Evolutionary conservation across 345 rosid genomes (phyloP), one percentile per base, ranked within the genome.

Genomic region (Acer saccharum): DNA sequence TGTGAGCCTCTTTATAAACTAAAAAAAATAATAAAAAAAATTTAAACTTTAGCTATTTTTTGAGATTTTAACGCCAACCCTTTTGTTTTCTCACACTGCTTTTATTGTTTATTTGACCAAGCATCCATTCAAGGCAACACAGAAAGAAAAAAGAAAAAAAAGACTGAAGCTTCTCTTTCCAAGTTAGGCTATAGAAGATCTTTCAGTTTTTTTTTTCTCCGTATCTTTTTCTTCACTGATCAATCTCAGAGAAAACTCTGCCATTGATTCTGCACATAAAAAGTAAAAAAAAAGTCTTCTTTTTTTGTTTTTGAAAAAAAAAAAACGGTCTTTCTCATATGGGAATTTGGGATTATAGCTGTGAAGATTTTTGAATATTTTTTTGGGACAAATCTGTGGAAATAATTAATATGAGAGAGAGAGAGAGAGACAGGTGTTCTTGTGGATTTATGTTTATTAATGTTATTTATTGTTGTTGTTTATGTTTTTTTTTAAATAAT

Each of bases 351-450:
- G 46, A 65, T 74, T 71, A 12, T 73, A 74, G 58, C 73, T 14
- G 7, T 58, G n/a, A 71, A 80, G 77, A 76, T 62, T 84, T 60
- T 82, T 69, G 83, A 87, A 81, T 72, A 81, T 72, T 77, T 58
- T 74, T 79, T 69, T 65, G 68, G 80, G 50, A 76, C 46, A 71
- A 25, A 41, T 50, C 70, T 67, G 52, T 16, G 63, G 25, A 21
- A 25, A 65, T 41, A 63, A 69, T 83, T 75, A 85, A 83, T 65
- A 81, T 25, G 86, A 76, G 80, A 79, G 83, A 83, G 82, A 73
- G 72, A 70, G 66, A 67, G 18, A 25, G 11, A 0, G 69, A 1
- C n/a, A 3, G 21, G 63, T 7, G 12, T 43, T 25, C 4, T 0
- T 17, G 64, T 54, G 29, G 68, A 52, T 58, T 50, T 12, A 27